phyloP scores from a whole-genome alignment of 148 eudicot genomes.

The Heliamphora exappendiculata region DNA sequence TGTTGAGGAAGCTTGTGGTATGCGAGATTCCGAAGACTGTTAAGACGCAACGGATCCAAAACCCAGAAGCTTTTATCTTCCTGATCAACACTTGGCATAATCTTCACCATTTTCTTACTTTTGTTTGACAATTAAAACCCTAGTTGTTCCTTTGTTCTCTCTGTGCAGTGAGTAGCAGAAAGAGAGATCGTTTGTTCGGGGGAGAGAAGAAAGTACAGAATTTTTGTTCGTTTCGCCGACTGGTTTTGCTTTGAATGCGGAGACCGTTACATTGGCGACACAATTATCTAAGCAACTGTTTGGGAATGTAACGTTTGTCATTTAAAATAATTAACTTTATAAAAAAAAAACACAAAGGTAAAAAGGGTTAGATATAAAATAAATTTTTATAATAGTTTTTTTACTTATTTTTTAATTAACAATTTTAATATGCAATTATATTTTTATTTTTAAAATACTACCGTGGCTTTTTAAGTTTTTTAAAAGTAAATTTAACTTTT shows the following conservation, averaged over 20 bases:
- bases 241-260: slow-evolving; percentile 7
- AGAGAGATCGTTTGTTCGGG: slow-evolving; percentile 12
- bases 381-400: no score
- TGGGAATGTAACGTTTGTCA: not conserved
- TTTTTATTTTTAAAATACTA: no score
- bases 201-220: not conserved
- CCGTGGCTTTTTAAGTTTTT: no score
- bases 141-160: not conserved
- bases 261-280: slow-evolving; percentile 11
- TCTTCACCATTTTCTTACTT: slow-evolving; percentile 8
- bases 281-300: not conserved
- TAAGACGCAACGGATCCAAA: slow-evolving; percentile 12
- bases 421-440: no score
- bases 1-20: slow-evolving; percentile 28
- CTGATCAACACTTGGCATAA: slow-evolving; percentile 13
- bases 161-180: not conserved
- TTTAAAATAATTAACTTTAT: no score
- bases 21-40: slow-evolving; percentile 9
- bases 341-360: no score
- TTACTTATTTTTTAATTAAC: no score
- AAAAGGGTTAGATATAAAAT: no score
- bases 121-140: not conserved
- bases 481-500: no score
- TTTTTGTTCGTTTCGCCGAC: not conserved
- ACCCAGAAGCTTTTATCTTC: slow-evolving; percentile 8